Conservation (phyloP, 176 grass and related monocot genomes). For the Rhynchospora pubera region DNA sequence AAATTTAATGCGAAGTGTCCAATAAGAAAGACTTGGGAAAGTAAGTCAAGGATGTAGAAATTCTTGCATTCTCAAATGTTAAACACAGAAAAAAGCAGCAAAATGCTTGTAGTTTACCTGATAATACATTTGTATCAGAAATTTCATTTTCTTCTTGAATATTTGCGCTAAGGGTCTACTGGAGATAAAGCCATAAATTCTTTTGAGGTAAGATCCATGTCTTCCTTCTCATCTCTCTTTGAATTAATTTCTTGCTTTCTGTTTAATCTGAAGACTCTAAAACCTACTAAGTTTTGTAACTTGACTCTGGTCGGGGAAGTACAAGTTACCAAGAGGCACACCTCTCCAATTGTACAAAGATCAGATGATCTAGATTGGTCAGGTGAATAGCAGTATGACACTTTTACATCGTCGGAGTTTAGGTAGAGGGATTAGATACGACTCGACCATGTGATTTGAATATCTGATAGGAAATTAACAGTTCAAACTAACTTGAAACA, state of each 20-base stretch:
- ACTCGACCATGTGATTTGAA: not conserved
- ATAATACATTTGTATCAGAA: not conserved
- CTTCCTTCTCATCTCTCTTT: not conserved
- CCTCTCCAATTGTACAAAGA: not conserved
- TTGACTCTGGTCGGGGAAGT: no score
- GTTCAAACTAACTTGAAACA: not conserved
- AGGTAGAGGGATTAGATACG: not conserved
- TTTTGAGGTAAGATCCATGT: not conserved
- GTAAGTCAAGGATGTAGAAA: not conserved
- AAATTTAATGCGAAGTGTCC: not conserved
- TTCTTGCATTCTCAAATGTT: not conserved
- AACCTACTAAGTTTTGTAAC: no score
- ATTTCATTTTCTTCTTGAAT: not conserved
- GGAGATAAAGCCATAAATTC: not conserved
- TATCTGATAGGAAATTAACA: not conserved
- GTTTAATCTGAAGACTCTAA: no score
- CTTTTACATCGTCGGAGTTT: not conserved
- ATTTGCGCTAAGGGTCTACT: not conserved
- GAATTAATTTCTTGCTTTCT: no score
- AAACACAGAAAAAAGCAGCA: not conserved
- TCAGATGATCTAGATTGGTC: not conserved
- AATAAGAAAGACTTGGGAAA: not conserved
- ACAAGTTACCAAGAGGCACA: not conserved
- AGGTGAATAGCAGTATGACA: not conserved
- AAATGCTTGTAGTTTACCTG: not conserved